Conservation (phyloP, 805 yeast species). For the Yamadazyma sp. region DNA sequence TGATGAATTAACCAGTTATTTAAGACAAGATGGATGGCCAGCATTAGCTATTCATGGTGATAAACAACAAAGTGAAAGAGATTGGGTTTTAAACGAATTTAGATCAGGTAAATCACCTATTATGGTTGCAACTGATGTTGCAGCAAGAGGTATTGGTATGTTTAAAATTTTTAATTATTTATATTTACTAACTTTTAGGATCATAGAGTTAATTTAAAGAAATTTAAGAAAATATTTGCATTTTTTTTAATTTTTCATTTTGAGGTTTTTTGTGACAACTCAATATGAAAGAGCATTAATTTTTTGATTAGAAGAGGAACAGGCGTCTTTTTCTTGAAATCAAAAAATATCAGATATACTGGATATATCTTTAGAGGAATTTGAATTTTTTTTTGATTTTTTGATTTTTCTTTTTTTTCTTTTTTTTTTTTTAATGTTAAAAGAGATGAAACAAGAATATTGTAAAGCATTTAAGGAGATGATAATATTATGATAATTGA, state of each 20-base stretch:
- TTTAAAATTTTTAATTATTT: constrained; percentile 23
- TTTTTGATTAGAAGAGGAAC: too few species aligned
- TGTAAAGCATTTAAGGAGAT: constrained; percentile 6
- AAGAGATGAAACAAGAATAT: constrained; percentile 3
- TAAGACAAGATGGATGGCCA: constrained; percentile 98
- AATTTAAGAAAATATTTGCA: background rate
- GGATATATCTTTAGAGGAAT: constrained; percentile 4
- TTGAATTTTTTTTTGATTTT: constrained; percentile 2
- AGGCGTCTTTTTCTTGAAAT: too few species aligned
- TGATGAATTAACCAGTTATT: constrained; percentile 87
- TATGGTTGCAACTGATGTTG: constrained; percentile 99
- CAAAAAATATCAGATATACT: too few species aligned
- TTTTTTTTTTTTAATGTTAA: constrained; percentile 2
- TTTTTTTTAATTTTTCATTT: too few species aligned
- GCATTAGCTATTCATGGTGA: constrained; percentile 99
- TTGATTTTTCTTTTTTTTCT: constrained; percentile 2
- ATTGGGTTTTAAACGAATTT: constrained; percentile 95
- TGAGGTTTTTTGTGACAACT: too few species aligned
- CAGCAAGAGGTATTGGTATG: constrained; percentile 99
- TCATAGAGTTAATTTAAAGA: too few species aligned
- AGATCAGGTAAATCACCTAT: constrained; percentile 89
- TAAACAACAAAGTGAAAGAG: constrained; percentile 96
- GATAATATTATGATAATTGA: constrained; percentile 5
- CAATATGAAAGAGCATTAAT: too few species aligned
- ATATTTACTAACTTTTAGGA: constrained; percentile 6